Evolutionary conservation across 2,329 filamentous ascomycete genomes (phyloP).

Genomic region (Aspergillus luchuensis): DNA sequence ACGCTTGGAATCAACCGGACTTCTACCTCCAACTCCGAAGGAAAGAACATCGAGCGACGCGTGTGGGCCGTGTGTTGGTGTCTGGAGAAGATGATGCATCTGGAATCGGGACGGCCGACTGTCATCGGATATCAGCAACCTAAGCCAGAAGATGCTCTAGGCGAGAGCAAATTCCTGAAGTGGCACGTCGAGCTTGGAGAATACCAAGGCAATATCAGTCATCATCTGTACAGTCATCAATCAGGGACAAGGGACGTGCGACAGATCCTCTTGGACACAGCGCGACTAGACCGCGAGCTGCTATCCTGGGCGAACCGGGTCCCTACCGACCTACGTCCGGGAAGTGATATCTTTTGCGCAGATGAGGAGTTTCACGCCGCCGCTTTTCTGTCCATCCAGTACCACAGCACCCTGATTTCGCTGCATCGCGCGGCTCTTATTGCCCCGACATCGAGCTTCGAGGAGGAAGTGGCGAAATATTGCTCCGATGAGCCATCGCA

Average conservation of each 20-base stretch:
- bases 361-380: conserved; percentile 12
- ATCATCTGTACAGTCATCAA: conserved; percentile 17
- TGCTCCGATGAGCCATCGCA: conserved; percentile 15
- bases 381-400: conserved; percentile 17
- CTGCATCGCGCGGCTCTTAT: conserved; percentile 19
- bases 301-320: conserved; percentile 17
- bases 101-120: conserved; percentile 15
- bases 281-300: conserved; percentile 12
- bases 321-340: conserved; percentile 12
- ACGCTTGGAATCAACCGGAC: conserved; percentile 17
- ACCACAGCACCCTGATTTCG: conserved; percentile 17
- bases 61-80: conserved; percentile 19
- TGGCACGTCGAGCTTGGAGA: conserved; percentile 16
- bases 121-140: conserved; percentile 11
- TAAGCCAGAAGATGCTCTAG: background rate
- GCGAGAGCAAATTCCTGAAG: conserved; percentile 1
- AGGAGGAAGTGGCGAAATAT: conserved; percentile 11
- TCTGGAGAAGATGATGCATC: conserved; percentile 19
- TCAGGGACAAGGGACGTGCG: conserved; percentile 7
- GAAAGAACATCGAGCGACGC: background rate
- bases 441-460: conserved; percentile 14
- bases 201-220: conserved; percentile 20
- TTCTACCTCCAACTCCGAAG: background rate
- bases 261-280: conserved; percentile 19
- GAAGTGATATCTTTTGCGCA: conserved; percentile 14